phyloP scores from a whole-genome alignment of 2,329 filamentous ascomycete species.

The Pyrenophora seminiperda region DNA sequence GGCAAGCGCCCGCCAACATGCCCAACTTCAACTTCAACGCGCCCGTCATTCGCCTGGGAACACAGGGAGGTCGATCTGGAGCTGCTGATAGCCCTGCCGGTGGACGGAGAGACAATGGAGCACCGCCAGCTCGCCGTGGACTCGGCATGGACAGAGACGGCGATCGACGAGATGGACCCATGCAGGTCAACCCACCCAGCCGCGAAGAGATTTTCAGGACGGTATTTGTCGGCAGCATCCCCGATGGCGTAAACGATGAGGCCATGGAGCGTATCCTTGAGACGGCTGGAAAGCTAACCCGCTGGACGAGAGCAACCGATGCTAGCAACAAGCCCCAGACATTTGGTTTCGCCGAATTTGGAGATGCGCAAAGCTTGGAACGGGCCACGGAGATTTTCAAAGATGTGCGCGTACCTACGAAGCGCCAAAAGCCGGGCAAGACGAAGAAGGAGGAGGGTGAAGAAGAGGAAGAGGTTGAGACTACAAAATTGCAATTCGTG shows the following conservation, averaged over 20 bases:
- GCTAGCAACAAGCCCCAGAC: slow-evolving; percentile 81
- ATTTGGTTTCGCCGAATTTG: slow-evolving; percentile 96
- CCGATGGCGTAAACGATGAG: slow-evolving; percentile 76
- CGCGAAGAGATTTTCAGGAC: slow-evolving; percentile 90
- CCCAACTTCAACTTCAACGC: slow-evolving; percentile 98
- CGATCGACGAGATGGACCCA: slow-evolving; percentile 68
- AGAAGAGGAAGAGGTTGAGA: slow-evolving; percentile 61
- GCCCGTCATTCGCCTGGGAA: slow-evolving; percentile 91
- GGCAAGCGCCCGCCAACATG: slow-evolving; percentile 88
- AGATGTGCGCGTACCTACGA: slow-evolving; percentile 79
- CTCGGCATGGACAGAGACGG: slow-evolving; percentile 64
- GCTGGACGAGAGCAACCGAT: slow-evolving; percentile 81
- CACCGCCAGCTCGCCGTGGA: slow-evolving; percentile 53
- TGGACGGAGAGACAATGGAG: slow-evolving; percentile 55
- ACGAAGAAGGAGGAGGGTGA: slow-evolving; percentile 48
- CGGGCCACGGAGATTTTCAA: slow-evolving; percentile 83
- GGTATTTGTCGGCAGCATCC: slow-evolving; percentile 86
- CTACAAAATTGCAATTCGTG: slow-evolving; percentile 68
- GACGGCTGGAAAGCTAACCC: slow-evolving; percentile 76
- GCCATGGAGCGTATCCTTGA: slow-evolving; percentile 78
- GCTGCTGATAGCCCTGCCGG: slow-evolving; percentile 50
- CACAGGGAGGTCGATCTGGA: slow-evolving; percentile 68
- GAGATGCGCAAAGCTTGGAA: slow-evolving; percentile 85
- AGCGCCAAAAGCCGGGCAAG: slow-evolving; percentile 67
- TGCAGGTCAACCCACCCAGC: slow-evolving; percentile 78